phyloP scores from a whole-genome alignment of 2,329 filamentous ascomycete genomes.

The Neofusicoccum kwambonambiense region DNA sequence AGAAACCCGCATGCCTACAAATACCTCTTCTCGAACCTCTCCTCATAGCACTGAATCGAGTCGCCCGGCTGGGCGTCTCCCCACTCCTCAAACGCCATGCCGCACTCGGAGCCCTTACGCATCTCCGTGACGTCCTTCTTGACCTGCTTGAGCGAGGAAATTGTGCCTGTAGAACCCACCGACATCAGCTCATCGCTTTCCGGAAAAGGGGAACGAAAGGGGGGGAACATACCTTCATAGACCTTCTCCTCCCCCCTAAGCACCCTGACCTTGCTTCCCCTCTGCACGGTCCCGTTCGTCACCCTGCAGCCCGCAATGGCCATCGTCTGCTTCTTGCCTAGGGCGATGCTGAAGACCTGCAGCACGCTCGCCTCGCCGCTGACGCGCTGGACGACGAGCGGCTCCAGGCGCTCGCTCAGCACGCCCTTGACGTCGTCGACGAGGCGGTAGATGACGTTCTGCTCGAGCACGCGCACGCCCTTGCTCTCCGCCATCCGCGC shows the following conservation, averaged over 20 bases:
- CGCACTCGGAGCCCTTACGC: constrained; percentile 91
- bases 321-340: constrained; percentile 68
- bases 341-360: constrained; percentile 78
- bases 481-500: constrained; percentile 66
- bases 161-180: constrained; percentile 57
- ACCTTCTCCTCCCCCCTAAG: constrained; percentile 66
- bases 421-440: constrained; percentile 69
- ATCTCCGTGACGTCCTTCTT: constrained; percentile 91
- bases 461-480: constrained; percentile 76
- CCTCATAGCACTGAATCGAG: constrained; percentile 83
- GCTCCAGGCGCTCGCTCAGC: constrained; percentile 68
- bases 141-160: constrained; percentile 81
- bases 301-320: constrained; percentile 87
- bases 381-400: constrained; percentile 66
- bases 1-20: constrained; percentile 31
- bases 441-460: constrained; percentile 82
- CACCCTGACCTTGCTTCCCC: constrained; percentile 66
- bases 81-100: constrained; percentile 80
- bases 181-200: neutral
- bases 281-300: constrained; percentile 72
- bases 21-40: constrained; percentile 68
- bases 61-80: constrained; percentile 77
- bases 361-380: constrained; percentile 84
- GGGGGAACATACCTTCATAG: constrained; percentile 70
- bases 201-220: neutral